Conservation (phyloP, 257 asterid species). For the Solanum chilense region DNA sequence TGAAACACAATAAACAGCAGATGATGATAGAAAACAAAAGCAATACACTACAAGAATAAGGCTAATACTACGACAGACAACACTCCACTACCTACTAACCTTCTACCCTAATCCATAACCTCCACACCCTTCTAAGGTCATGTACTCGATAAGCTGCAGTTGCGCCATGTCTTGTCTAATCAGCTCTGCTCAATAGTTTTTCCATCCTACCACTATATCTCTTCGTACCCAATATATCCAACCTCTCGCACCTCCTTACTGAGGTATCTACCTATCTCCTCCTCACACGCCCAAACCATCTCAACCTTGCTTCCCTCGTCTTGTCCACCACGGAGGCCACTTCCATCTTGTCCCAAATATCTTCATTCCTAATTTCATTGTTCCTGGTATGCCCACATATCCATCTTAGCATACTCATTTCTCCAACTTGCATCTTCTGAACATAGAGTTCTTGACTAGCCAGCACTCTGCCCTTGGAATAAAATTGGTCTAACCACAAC, state of each 20-base stretch:
- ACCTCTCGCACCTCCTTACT: not conserved
- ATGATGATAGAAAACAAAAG: not conserved
- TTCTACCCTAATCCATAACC: not conserved
- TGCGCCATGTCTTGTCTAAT: not conserved
- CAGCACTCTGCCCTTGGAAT: not conserved
- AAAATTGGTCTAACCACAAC: not conserved
- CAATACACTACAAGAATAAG: not conserved
- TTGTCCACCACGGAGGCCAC: not conserved
- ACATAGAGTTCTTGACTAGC: not conserved
- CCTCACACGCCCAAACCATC: not conserved
- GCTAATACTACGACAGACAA: not conserved
- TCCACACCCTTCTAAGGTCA: not conserved
- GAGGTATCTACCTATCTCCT: not conserved
- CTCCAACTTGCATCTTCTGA: not conserved
- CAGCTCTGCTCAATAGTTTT: not conserved
- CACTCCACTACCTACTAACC: not conserved
- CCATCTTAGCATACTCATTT: not conserved
- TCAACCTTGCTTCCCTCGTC: not conserved
- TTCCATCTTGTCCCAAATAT: not conserved
- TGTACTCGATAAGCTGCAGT: not conserved
- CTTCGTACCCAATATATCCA: not conserved
- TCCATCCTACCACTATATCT: not conserved
- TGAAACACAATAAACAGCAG: not conserved
- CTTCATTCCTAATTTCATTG: not conserved
- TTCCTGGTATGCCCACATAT: not conserved